Conservation (phyloP, 306 rosid species). For the Sesbania bispinosa region DNA sequence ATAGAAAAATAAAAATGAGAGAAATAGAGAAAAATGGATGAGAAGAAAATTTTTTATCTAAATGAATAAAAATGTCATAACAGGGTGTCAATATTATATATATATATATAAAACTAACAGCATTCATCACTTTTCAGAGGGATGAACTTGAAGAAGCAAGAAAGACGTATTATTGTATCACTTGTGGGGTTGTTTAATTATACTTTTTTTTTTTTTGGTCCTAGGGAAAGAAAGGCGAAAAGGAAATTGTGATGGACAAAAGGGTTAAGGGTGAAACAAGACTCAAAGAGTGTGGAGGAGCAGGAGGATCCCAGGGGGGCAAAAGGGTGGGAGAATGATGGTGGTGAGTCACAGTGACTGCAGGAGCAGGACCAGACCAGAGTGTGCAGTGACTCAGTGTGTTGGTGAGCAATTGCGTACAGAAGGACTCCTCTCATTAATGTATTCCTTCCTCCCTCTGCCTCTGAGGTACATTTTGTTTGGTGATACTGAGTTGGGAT, state of each 20-base stretch:
- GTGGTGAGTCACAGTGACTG: slow-evolving; percentile 32
- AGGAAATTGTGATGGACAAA: background rate
- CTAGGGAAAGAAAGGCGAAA: background rate
- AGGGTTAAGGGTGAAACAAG: background rate
- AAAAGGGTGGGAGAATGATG: slow-evolving; percentile 35
- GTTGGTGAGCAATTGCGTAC: slow-evolving; percentile 74
- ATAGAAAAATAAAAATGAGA: too few species aligned
- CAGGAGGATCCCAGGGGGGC: slow-evolving; percentile 28
- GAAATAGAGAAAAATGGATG: too few species aligned
- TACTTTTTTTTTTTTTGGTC: background rate
- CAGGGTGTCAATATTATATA: too few species aligned
- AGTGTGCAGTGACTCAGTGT: slow-evolving; percentile 49
- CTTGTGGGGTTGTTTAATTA: background rate
- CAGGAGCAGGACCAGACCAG: slow-evolving; percentile 19
- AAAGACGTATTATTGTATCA: background rate
- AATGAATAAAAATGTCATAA: too few species aligned
- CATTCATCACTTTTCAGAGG: too few species aligned
- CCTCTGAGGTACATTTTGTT: slow-evolving; percentile 11
- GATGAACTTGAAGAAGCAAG: too few species aligned
- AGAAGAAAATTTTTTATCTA: too few species aligned
- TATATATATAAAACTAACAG: too few species aligned
- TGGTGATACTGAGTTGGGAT: slow-evolving; percentile 13
- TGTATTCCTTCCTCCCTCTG: slow-evolving; percentile 20
- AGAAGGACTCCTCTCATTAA: slow-evolving; percentile 38
- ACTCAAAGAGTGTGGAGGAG: too few species aligned